Conservation (phyloP, 495 filamentous ascomycete genomes). For the Bacidia rubella region DNA sequence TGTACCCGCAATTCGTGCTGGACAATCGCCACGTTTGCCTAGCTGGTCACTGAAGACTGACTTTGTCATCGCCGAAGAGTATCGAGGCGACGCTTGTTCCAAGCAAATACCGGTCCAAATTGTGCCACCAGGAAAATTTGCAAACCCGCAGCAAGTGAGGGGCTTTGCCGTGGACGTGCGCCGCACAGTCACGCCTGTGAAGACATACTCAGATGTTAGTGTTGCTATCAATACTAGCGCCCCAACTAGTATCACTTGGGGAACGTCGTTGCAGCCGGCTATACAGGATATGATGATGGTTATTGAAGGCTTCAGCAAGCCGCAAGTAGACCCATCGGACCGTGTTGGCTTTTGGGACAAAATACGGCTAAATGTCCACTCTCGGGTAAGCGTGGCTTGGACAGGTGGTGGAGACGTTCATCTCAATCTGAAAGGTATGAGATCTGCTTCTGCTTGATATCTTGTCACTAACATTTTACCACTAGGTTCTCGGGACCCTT, state of each 20-base stretch:
- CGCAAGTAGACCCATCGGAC: constrained; percentile 84
- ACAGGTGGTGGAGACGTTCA: constrained; percentile 93
- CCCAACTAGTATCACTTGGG: constrained; percentile 90
- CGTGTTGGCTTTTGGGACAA: constrained; percentile 98
- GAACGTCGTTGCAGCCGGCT: constrained; percentile 90
- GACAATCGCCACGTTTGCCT: constrained; percentile 66
- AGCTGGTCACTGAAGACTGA: constrained; percentile 77
- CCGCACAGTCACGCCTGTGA: constrained; percentile 85
- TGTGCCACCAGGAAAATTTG: constrained; percentile 51
- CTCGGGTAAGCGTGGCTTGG: constrained; percentile 78
- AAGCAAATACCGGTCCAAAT: constrained; percentile 74
- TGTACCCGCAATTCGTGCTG: constrained; percentile 66
- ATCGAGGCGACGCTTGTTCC: constrained; percentile 58
- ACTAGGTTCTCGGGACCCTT: constrained; percentile 73
- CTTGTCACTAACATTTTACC: background rate
- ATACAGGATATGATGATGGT: constrained; percentile 99
- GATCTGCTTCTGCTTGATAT: constrained; percentile 78
- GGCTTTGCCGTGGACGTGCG: constrained; percentile 75
- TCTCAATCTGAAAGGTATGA: constrained; percentile 70
- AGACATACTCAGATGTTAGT: constrained; percentile 85
- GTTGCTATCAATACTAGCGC: constrained; percentile 86
- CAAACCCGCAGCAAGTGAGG: constrained; percentile 24
- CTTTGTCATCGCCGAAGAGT: constrained; percentile 96
- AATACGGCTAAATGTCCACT: constrained; percentile 88
- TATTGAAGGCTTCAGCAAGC: constrained; percentile 93